Percentiles rank a stretch among this genome's conserved stretches.
phyloP scores from a whole-genome alignment of 495 filamentous ascomycete genomes.

The Neurospora cerealis region DNA sequence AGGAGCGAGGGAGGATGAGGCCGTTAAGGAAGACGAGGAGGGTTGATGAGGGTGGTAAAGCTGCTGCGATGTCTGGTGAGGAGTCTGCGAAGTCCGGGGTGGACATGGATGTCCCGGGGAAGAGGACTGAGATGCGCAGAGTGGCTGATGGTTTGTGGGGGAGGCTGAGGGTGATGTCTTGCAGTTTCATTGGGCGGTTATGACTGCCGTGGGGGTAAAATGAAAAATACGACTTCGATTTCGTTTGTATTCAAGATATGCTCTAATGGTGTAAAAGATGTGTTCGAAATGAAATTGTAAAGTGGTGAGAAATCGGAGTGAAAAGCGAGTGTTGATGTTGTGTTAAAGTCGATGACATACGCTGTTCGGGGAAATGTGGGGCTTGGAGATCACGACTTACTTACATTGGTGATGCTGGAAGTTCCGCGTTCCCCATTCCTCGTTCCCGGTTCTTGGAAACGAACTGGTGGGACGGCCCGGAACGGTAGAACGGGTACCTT shows the following conservation, averaged over 20 bases:
- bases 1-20: slow-evolving; percentile 39
- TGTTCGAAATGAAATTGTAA: background rate
- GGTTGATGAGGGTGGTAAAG: slow-evolving; percentile 9
- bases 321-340: background rate
- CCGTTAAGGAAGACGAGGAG: slow-evolving; percentile 57
- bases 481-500: background rate
- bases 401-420: background rate
- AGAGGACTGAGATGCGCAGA: slow-evolving; percentile 8
- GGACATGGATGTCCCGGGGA: background rate
- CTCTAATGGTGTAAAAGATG: background rate
- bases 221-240: background rate
- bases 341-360: background rate
- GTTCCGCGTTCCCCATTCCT: background rate
- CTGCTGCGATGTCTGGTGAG: background rate
- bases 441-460: background rate
- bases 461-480: background rate
- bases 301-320: background rate
- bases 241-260: background rate
- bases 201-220: background rate
- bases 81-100: background rate
- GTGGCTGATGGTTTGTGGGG: slow-evolving; percentile 14
- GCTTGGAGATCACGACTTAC: background rate
- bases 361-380: background rate
- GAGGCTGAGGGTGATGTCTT: slow-evolving; percentile 8
- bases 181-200: background rate